Base-by-base conservation (phyloP, 371 early-diverging fungal genomes). In the Mortierella sp. region DNA sequence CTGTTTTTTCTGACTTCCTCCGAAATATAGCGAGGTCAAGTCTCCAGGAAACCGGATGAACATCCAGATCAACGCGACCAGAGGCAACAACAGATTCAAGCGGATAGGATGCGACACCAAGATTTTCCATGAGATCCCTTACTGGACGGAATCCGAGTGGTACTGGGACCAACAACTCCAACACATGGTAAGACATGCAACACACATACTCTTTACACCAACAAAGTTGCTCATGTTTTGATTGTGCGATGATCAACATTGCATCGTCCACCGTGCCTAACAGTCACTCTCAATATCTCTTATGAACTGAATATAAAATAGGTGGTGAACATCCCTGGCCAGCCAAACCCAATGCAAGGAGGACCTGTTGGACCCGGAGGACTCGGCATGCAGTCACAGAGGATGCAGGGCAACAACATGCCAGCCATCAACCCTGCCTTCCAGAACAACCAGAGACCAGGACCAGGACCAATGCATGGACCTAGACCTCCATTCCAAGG, bases 91-190 rank as follows among this genome's bases (percentile, higher is more conserved):
- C 65, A 32, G 65, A 32, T 81, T 79, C 74, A 81, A 79, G 54
- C 71, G 73, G 77, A 76, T 85, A 58, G 85, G 85, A 4, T 79
- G 76, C 44, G 85, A 85, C 48, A 85, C 82, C 0, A 72, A 81
- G 41, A 56, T 71, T 2, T 85, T 81, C 29, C 48, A 54, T 6
- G 85, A 85, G 44, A 55, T 56, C 12, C 85, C 85, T 6, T 81
- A 85, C 44, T 81, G 76, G 79, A 85, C 82, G n/a, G 85, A 85
- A 63, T 56, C 72, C 58, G 79, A 85, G n/a, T 85, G 85, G 85
- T 54, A 70, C 4, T 75, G 70, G 43, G 85, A 85, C 35, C 74
- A 70, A 4, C 70, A 74, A 27, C 70, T 70, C 46, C 56, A 70
- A 1, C 71, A 72, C 35, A 41, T 74, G 54, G 71, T 84, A 75